Evolutionary conservation across 768 basidiomycete species (phyloP), one percentile per base, ranked within the genome.

Genomic region (Boletus patriciae): DNA sequence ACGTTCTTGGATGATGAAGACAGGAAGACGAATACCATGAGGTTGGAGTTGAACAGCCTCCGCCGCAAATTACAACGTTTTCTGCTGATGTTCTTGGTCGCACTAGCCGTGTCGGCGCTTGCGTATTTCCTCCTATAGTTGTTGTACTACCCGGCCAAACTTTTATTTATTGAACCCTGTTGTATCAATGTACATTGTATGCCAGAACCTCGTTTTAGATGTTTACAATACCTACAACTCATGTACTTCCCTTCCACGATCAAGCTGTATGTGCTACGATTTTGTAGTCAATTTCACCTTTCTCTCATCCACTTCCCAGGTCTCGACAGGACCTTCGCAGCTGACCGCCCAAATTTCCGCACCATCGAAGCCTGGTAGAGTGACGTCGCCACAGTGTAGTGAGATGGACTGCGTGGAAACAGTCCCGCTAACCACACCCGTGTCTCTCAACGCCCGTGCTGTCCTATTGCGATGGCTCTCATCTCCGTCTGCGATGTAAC

Each of bases 401-500:
- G 50, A 62, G 47, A 72, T 66, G 66, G 27, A 57, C 61, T n/a
- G 57, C 62, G 5, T 37, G 31, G 43, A 59, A 43, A 62, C 73
- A 72, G 37, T 71, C 69, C 57, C 42, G 55, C 53, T 6, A 36
- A 83, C 71, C 41, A 68, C 68, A 12, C 77, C 72, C 1, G 67
- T 58, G 13, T 71, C 64, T 57, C 70, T 62, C 62, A 88, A 70
- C 57, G 74, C 73, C 27, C 76, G 70, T 38, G 78, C 76, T 41
- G 80, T 80, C 58, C 66, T 75, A 21, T 74, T 72, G 43, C 88
- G 81, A 69, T 86, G 80, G 19, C 12, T 65, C 4, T 78, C 78
- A 59, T 91, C 88, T n/a, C 78, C 76, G 55, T 91, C 83, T 27
- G 75, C 76, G 57, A 91, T 84, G 66, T 92, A 92, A 64, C 81